Percentiles rank a stretch among this genome's conserved stretches.
phyloP scores from a whole-genome alignment of 78 protist genomes.

The Dictyostelium firmibasis region DNA sequence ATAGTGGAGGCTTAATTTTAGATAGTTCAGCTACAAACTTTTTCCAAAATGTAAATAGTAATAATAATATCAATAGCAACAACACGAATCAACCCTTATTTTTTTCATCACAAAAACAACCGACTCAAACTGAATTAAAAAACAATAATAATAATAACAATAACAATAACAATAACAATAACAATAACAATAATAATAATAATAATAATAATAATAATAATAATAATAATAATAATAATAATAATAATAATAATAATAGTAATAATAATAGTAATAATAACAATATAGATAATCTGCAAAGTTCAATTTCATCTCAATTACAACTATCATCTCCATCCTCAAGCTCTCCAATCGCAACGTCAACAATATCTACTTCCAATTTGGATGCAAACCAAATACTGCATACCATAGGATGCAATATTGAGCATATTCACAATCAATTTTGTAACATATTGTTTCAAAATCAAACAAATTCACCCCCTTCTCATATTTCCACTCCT shows the following conservation, averaged over 20 bases:
- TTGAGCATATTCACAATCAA: not conserved
- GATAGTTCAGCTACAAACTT: not conserved
- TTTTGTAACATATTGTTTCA: not conserved
- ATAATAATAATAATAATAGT: not conserved
- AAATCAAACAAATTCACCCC: not conserved
- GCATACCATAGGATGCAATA: not conserved
- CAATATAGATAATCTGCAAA: not conserved
- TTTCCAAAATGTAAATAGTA: not conserved
- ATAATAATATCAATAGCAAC: not conserved
- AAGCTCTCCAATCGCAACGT: not conserved
- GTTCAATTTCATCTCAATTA: not conserved
- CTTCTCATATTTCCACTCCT: not conserved
- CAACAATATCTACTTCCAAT: not conserved
- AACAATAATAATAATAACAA: no score
- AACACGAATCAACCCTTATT: not conserved
- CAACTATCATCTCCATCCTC: not conserved
- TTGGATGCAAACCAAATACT: not conserved
- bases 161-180: not conserved
- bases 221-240: not conserved
- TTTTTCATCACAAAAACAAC: not conserved
- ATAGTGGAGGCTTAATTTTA: not conserved
- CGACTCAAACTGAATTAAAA: not conserved
- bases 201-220: not conserved
- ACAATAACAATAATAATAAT: not conserved
- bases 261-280: not conserved